Percentiles rank a stretch among this genome's conserved stretches.
Conservation (phyloP, 495 filamentous ascomycete species). For the Penicillium cataractarum region DNA sequence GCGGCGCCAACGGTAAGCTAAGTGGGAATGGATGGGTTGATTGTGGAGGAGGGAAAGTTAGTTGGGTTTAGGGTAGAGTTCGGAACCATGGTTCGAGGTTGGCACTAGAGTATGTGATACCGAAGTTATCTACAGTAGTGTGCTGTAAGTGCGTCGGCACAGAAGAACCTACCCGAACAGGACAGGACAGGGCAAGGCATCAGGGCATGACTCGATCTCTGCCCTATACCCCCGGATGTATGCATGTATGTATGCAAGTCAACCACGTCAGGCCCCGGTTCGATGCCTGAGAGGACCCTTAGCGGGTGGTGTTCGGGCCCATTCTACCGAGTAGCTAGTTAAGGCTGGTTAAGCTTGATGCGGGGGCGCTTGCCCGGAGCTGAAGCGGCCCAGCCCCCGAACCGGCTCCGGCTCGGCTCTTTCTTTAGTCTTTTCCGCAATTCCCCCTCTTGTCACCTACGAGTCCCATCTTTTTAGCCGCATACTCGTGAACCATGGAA, state of each 20-base stretch:
- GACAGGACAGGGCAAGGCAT: too few species aligned
- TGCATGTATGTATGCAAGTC: neutral
- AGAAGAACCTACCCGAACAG: neutral
- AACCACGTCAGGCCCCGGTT: neutral
- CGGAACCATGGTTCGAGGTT: constrained; percentile 6
- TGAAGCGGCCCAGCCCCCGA: constrained; percentile 11
- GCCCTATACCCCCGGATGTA: neutral
- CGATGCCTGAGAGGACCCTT: neutral
- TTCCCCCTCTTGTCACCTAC: neutral
- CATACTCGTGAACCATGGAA: constrained; percentile 30
- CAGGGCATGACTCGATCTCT: neutral
- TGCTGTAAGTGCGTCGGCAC: neutral
- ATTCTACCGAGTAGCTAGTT: neutral
- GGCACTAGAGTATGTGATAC: constrained; percentile 7
- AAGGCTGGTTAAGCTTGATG: constrained; percentile 16
- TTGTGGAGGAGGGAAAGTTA: neutral
- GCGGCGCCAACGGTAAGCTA: constrained; percentile 2
- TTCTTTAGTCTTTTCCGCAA: neutral
- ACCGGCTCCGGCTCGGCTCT: constrained; percentile 11
- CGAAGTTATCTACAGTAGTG: constrained; percentile 4
- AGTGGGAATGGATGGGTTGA: neutral
- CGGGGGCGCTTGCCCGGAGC: constrained; percentile 16
- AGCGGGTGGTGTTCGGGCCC: neutral
- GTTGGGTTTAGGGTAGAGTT: constrained; percentile 1
- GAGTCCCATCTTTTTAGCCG: constrained; percentile 21